Percentiles rank a stretch among this genome's conserved stretches.
Conservation (phyloP, 305 asterid species). For the Stenogyne calaminthoides region DNA sequence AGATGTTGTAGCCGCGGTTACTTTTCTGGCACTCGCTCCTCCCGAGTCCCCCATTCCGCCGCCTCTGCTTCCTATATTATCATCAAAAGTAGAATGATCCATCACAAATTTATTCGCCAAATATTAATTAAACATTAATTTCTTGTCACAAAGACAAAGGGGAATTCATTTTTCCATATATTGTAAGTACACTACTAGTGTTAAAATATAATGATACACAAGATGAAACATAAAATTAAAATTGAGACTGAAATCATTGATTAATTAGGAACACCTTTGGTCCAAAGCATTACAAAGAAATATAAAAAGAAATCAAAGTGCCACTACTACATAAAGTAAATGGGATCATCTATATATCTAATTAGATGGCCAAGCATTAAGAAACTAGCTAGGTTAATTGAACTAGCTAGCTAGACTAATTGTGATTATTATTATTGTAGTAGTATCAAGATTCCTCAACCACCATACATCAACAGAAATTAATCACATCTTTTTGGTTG, state of each 20-base stretch:
- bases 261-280: background rate
- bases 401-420: too few species aligned
- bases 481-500: constrained; percentile 12
- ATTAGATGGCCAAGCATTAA: background rate
- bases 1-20: constrained; percentile 51
- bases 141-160: too few species aligned
- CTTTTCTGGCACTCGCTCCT: constrained; percentile 50
- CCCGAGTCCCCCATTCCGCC: constrained; percentile 48
- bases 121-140: too few species aligned
- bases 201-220: background rate
- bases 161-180: too few species aligned
- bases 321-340: background rate
- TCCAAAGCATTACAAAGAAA: background rate
- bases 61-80: constrained; percentile 46
- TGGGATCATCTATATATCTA: background rate
- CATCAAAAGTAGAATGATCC: constrained; percentile 30
- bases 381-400: background rate
- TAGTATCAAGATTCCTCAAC: too few species aligned
- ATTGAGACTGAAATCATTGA: background rate
- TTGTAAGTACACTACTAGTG: too few species aligned
- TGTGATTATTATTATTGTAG: too few species aligned
- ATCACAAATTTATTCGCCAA: too few species aligned
- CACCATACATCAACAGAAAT: too few species aligned
- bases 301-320: background rate
- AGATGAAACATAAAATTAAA: background rate